Base-by-base conservation (phyloP, 257 asterid species). In the Plectranthus barbatus region DNA sequence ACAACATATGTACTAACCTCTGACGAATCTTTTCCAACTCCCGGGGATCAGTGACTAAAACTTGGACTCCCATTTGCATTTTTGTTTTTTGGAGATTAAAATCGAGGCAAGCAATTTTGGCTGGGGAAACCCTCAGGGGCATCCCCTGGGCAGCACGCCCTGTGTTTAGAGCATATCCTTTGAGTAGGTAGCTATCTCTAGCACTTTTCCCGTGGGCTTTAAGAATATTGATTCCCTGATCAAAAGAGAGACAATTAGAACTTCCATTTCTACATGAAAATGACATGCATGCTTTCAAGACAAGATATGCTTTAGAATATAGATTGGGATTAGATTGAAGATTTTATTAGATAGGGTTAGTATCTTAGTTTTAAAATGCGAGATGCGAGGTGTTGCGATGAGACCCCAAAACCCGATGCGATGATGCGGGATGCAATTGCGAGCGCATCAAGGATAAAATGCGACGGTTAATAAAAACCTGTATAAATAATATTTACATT, bases 1-100 rank as follows among this genome's bases (percentile, higher is more conserved):
- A 46, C 33, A 44, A 10, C 49, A 41, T 20, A 69, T 7, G 4
- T 1, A 44, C 62, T 74, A 76, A 87, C 97, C 97, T 83, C 79
- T 90, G 95, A 33, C 95, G 96, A 72, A 90, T 90, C 83, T 84
- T 90, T 62, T 90, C 97, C 77, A 90, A 86, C 86, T 90, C 97
- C 74, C 95, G 72, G 17, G 97, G 97, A 74, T 90, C 97, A 66
- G 79, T 81, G 71, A 90, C 96, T 39, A 90, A 78, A 60, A 90
- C 96, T 79, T 90, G 97, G 66, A 90, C 79, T n/a, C 97, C 97
- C 92, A 87, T 83, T 77, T 87, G 97, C 97, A 90, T 85, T 79
- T 90, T 90, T 7, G 95, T 83, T 81, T 76, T 90, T 40, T 90
- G 97, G 76, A 90, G 96, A 79, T 90, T 90, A 66, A 90, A 87